Conservation (phyloP, 1,284 basidiomycete species). For the Ustanciosporium gigantosporum region DNA sequence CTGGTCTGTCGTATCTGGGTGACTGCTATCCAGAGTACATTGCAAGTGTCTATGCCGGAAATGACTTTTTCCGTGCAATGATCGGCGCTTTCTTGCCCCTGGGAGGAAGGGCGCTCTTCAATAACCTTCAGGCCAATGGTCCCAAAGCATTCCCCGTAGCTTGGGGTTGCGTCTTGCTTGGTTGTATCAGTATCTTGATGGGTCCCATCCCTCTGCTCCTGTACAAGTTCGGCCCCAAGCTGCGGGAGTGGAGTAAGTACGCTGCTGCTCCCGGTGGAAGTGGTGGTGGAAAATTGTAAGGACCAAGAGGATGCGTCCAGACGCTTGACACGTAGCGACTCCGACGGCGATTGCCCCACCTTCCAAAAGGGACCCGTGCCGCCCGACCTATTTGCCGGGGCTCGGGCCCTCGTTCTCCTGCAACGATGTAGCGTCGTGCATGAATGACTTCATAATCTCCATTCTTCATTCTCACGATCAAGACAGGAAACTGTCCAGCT, state of each 20-base stretch:
- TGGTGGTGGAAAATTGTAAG: no score
- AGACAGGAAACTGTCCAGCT: no score
- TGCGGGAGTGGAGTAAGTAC: conserved; percentile 42
- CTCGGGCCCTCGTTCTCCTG: no score
- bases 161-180: conserved; percentile 45
- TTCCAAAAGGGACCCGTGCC: no score
- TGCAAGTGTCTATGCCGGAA: conserved; percentile 42
- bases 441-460: no score
- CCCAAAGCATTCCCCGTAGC: conserved; percentile 42
- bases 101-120: conserved; percentile 42
- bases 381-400: no score
- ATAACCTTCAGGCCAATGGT: conserved; percentile 41
- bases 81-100: conserved; percentile 46
- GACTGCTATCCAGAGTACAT: conserved; percentile 42
- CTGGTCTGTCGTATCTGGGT: conserved; percentile 31
- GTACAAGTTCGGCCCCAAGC: conserved; percentile 45
- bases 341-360: no score
- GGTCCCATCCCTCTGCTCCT: conserved; percentile 40
- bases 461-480: no score
- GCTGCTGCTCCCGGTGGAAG: conserved; percentile 6
- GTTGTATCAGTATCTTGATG: conserved; percentile 40
- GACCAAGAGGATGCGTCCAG: no score
- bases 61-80: conserved; percentile 43
- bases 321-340: no score
- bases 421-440: no score